Base-by-base conservation (phyloP, 352 stramenopile genomes). In the Blastocystis hominis region DNA sequence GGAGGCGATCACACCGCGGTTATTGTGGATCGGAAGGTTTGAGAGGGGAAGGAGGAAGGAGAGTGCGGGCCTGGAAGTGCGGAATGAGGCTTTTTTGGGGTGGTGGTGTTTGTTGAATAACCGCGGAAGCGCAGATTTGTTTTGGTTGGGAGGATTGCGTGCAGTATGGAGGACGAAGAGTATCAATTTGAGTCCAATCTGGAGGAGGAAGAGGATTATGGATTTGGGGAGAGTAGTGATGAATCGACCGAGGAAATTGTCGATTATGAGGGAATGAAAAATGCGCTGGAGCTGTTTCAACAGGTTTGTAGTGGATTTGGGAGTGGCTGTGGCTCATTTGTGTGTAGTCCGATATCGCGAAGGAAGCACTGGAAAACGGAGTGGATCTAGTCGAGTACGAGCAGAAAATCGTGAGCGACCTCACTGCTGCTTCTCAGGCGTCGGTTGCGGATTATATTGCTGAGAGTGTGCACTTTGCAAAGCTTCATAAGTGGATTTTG, bases 1-100 rank as follows among this genome's bases (percentile, higher is more conserved):
- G 88, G 88, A 38, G 88, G 88, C 30, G 89, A 89, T 34, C 88
- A 89, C 75, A 89, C 88, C 13, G 88, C 86, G n/a, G 80, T 68
- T 13, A 89, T 89, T 63, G 61, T 75, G n/a, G 88, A 89, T 20
- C 84, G 86, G 30, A 75, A 75, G 63, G n/a, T 75, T 54, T 75
- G 47, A 47, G n/a, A n/a, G n/a, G n/a, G n/a, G n/a, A n/a, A n/a
- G n/a, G n/a, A n/a, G n/a, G n/a, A n/a, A n/a, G n/a, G n/a, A n/a
- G n/a, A n/a, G n/a, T n/a, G n/a, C n/a, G n/a, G n/a, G n/a, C n/a
- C n/a, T n/a, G n/a, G n/a, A n/a, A n/a, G n/a, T n/a, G n/a, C n/a
- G n/a, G n/a, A n/a, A n/a, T n/a, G n/a, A n/a, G n/a, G n/a, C n/a
- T n/a, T n/a, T n/a, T n/a, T n/a, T n/a, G n/a, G n/a, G n/a, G n/a